These are phyloP conservation scores for Lupinus albus DNA, from an alignment of 306 rosid species.

Conservation along the genomic window DNA sequence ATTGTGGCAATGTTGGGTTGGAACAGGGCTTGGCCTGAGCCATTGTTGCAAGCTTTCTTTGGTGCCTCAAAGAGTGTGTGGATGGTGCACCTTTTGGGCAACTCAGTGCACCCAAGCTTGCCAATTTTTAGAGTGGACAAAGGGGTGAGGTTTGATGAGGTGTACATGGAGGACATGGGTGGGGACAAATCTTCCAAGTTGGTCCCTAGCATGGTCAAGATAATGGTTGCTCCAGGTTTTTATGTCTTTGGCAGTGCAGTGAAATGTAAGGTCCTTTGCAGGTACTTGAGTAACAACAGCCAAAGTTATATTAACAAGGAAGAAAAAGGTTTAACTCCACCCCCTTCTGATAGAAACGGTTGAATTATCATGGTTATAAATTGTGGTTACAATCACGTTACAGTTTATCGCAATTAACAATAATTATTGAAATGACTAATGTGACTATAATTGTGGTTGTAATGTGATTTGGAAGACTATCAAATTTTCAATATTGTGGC, in stretches of 20 bases:
- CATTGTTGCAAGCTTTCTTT: slow-evolving; percentile 84
- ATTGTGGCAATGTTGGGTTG: slow-evolving; percentile 86
- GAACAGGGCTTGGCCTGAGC: slow-evolving; percentile 97
- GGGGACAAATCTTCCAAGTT: slow-evolving; percentile 56
- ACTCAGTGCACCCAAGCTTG: slow-evolving; percentile 73
- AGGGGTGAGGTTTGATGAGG: slow-evolving; percentile 59
- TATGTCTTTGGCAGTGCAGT: slow-evolving; percentile 76
- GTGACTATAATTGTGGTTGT: no score
- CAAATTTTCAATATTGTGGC: no score
- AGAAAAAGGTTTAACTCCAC: slow-evolving; percentile 38
- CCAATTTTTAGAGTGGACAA: slow-evolving; percentile 74
- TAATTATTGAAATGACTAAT: no score
- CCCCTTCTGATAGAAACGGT: slow-evolving; percentile 40
- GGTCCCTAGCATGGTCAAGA: slow-evolving; percentile 65
- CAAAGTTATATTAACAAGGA: slow-evolving; percentile 23
- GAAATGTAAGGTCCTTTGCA: slow-evolving; percentile 89
- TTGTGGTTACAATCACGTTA: no score
- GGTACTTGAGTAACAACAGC: slow-evolving; percentile 55
- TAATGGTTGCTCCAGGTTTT: slow-evolving; percentile 95
- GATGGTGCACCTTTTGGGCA: slow-evolving; percentile 83
- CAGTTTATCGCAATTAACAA: no score
- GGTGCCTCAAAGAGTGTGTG: slow-evolving; percentile 87
- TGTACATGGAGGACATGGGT: slow-evolving; percentile 94
- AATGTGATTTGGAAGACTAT: no score
- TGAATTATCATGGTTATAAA: neutral